Base-by-base conservation (phyloP, 257 asterid species). In the Vinca minor region DNA sequence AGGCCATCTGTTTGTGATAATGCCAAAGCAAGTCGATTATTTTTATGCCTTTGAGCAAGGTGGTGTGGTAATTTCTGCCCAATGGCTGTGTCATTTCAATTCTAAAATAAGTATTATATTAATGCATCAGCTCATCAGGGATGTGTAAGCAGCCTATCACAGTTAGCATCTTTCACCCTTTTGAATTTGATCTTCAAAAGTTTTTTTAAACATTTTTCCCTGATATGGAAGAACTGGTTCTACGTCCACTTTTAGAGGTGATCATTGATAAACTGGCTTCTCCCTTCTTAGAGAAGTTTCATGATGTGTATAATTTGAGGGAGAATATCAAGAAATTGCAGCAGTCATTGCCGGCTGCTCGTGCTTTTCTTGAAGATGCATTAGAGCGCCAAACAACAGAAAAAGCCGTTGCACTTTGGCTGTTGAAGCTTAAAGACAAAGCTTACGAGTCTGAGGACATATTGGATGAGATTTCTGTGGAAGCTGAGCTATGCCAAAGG, bases 361-460 rank as follows among this genome's bases (percentile, higher is more conserved):
- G 67, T 15, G 66, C 68, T 44, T 13, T 61, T 20, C 48, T 71
- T 12, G 71, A 65, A 45, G 76, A 71, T 65, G 76, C 76, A 13
- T 25, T 56, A n/a, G 54, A 59, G 35, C 49, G 44, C 34, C 67
- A 64, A 29, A 58, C 34, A 36, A 58, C 45, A 0, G 71, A 71
- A 12, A 65, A 65, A 26, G 63, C 62, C 14, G 59, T 69, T 4
- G 65, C 48, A 55, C 45, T 45, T 14, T 77, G 85, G 80, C 65
- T 74, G 32, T 57, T 36, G 21, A 69, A 71, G 71, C 81, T 80
- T 28, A 80, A 77, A 25, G 5, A 59, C 57, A 77, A 67, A 25
- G 76, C 82, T 52, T 77, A 66, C 56, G 80, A 77, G 49, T 82
- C 71, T 60, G 82, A 80, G 55, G 73, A 74, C 64, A 26, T 75